A percentile compares a stretch with the other conserved stretches of the same genome.
Evolutionary conservation across 2,329 filamentous ascomycete genomes (phyloP).

Genomic region (Cladophialophora bantiana): DNA sequence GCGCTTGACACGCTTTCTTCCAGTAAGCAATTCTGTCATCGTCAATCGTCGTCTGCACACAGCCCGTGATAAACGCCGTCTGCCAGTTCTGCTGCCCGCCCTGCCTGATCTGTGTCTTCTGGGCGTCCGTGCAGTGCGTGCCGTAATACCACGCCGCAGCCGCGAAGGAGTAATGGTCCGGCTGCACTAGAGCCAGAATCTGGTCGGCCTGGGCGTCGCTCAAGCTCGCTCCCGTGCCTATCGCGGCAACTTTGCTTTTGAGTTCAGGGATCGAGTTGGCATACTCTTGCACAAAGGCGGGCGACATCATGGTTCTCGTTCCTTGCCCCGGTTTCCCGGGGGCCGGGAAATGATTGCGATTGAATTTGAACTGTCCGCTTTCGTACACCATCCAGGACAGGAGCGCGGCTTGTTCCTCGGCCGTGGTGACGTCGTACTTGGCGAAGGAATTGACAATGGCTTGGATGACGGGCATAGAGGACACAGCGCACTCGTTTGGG

Average conservation of each 20-base stretch:
- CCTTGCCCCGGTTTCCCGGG: slow-evolving; percentile 69
- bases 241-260: slow-evolving; percentile 43
- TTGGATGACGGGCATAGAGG: slow-evolving; percentile 23
- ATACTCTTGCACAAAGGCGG: slow-evolving; percentile 63
- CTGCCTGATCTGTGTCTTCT: slow-evolving; percentile 54
- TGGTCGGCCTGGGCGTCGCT: slow-evolving; percentile 29
- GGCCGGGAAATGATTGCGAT: slow-evolving; percentile 65
- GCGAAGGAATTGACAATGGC: slow-evolving; percentile 64
- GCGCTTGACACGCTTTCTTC: slow-evolving; percentile 54
- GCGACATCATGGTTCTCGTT: slow-evolving; percentile 71
- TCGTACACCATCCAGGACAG: slow-evolving; percentile 76
- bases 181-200: slow-evolving; percentile 60
- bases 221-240: slow-evolving; percentile 46
- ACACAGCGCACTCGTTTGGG: slow-evolving; percentile 33
- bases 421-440: slow-evolving; percentile 62
- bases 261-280: slow-evolving; percentile 58
- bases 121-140: slow-evolving; percentile 58
- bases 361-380: slow-evolving; percentile 72
- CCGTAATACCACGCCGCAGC: slow-evolving; percentile 68
- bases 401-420: slow-evolving; percentile 71
- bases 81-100: slow-evolving; percentile 60
- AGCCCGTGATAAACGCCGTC: slow-evolving; percentile 58
- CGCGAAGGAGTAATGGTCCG: slow-evolving; percentile 62
- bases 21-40: slow-evolving; percentile 59
- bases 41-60: slow-evolving; percentile 59